phyloP scores from a whole-genome alignment of 2,329 filamentous ascomycete genomes.

The Zymoseptoria brevis region DNA sequence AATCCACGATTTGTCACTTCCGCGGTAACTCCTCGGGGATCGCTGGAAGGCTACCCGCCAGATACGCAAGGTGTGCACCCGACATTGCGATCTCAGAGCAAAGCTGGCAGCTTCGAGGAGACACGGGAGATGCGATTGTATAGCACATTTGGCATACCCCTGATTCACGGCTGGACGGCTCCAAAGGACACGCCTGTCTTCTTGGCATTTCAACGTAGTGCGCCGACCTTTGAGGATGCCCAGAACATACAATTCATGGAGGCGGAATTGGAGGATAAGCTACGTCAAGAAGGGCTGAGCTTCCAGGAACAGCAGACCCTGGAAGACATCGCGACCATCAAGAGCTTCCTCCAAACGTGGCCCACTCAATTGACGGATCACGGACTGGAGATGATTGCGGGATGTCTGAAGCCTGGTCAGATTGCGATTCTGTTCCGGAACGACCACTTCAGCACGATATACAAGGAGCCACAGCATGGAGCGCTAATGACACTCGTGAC shows the following conservation, averaged over 20 bases:
- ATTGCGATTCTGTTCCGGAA: conserved; percentile 93
- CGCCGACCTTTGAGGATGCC: conserved; percentile 81
- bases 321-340: conserved; percentile 77
- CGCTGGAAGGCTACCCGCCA: conserved; percentile 18
- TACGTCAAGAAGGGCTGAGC: conserved; percentile 56
- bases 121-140: conserved; percentile 88
- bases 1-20: conserved; percentile 75
- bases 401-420: conserved; percentile 64
- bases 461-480: conserved; percentile 72
- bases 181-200: conserved; percentile 58
- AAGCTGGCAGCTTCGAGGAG: conserved; percentile 72
- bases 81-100: conserved; percentile 35
- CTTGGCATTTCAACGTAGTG: conserved; percentile 62
- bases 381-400: conserved; percentile 67
- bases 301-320: conserved; percentile 69
- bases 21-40: conserved; percentile 16
- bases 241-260: conserved; percentile 83
- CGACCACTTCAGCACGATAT: conserved; percentile 91
- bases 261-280: conserved; percentile 77
- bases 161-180: conserved; percentile 91
- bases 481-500: conserved; percentile 80
- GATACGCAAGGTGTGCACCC: conserved; percentile 32
- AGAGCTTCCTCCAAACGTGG: conserved; percentile 68
- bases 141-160: conserved; percentile 74
- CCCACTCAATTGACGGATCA: conserved; percentile 81